Evolutionary conservation across 2,329 filamentous ascomycete genomes (phyloP), one percentile per base, ranked within the genome.

Genomic region (Trichoderma semiorbis): DNA sequence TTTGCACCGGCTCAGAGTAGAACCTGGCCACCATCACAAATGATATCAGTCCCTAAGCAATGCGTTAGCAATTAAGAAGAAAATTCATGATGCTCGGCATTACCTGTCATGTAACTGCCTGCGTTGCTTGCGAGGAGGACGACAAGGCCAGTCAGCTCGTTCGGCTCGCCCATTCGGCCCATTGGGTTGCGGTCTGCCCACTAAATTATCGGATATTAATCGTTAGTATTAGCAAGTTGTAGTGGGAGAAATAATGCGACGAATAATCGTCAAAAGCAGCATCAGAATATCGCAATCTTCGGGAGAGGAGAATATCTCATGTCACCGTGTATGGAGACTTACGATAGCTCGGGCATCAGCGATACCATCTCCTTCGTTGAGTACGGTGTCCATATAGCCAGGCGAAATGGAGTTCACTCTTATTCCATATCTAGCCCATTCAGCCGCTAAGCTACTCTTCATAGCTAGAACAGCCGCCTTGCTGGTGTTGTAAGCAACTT

Each of bases 371-470:
- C 90, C 90, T 72, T 89, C 89, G 77, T 93, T 94, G 62, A 94
- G 80, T 12, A 93, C 87, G 0, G 91, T 93, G 76, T 93, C 91
- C 89, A 94, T 93, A 75, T 94, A 94, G 1, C 92, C 92, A 0
- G 92, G 92, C 58, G 86, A 89, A 55, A 94, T 85, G 18, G 84
- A 88, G 75, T 94, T 94, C 7, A 92, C 89, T 3, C 90, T 81
- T 72, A 94, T 92, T 0, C 92, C 92, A 77, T 90, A 86, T 1
- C 84, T 81, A 1, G 90, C 90, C 92, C 92, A 94, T 79, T 94
- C 92, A 0, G 90, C 91, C 0, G 92, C 92, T 14, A 94, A 81
- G 43, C 85, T 89, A 74, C 86, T 88, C 62, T 88, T 90, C 75
- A 94, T 78, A 62, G 88, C 86, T 34, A 92, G 75, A 2, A 94